phyloP scores from a whole-genome alignment of 2,329 filamentous ascomycete species.

The Herpotrichia juniperi region DNA sequence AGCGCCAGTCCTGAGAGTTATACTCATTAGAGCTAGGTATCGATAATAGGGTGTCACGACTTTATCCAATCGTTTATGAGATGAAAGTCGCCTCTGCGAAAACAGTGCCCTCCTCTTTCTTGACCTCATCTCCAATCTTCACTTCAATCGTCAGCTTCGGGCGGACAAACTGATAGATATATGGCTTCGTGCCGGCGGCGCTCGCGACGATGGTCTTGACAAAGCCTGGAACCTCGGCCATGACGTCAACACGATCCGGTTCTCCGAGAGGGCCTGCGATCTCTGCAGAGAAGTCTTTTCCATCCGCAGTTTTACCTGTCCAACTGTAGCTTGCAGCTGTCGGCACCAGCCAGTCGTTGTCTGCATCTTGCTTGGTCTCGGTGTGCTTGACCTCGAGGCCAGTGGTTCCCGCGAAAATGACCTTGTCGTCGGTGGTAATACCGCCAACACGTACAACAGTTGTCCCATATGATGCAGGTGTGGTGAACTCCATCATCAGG shows the following conservation, averaged over 20 bases:
- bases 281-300: constrained; percentile 71
- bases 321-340: constrained; percentile 76
- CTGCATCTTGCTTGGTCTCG: constrained; percentile 70
- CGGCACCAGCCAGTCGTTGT: constrained; percentile 90
- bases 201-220: constrained; percentile 91
- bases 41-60: constrained; percentile 16
- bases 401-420: constrained; percentile 73
- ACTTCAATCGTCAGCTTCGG: constrained; percentile 79
- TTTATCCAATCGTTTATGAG: constrained; percentile 56
- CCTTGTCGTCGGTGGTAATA: constrained; percentile 79
- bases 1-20: constrained; percentile 38
- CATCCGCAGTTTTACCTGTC: constrained; percentile 78
- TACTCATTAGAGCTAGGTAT: constrained; percentile 39
- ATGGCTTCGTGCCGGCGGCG: constrained; percentile 91
- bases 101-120: constrained; percentile 76
- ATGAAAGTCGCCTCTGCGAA: constrained; percentile 98
- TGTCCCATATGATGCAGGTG: constrained; percentile 87
- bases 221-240: constrained; percentile 94
- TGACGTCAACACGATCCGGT: constrained; percentile 88
- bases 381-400: constrained; percentile 72
- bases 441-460: constrained; percentile 84
- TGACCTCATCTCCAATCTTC: constrained; percentile 81
- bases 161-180: constrained; percentile 88
- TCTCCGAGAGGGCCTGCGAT: constrained; percentile 73
- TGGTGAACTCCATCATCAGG: constrained; percentile 94